phyloP scores from a whole-genome alignment of 176 grass and related monocot species.

The Saccharum spontaneum region DNA sequence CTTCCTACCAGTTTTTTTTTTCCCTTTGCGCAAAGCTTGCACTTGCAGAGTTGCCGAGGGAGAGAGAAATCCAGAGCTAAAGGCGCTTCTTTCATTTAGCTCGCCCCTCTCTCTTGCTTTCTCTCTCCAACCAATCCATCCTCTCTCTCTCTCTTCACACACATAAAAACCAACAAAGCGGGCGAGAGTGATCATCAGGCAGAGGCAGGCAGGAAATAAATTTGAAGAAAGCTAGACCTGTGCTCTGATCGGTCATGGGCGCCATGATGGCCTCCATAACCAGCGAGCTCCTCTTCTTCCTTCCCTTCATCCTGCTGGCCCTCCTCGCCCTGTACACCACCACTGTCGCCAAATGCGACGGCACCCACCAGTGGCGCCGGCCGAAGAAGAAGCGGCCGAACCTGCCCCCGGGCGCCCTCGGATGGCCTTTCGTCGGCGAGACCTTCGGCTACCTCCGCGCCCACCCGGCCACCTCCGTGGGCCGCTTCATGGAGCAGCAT shows the following conservation, averaged over 20 bases:
- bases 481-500: constrained; percentile 78
- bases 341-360: constrained; percentile 50
- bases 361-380: constrained; percentile 2
- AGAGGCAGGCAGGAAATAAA: constrained; percentile 35
- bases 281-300: constrained; percentile 64
- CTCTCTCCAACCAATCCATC: constrained; percentile 19
- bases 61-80: constrained; percentile 43
- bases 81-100: constrained; percentile 34
- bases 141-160: background rate
- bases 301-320: constrained; percentile 61
- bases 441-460: constrained; percentile 85
- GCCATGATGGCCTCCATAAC: constrained; percentile 63
- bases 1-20: constrained; percentile 35
- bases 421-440: constrained; percentile 79
- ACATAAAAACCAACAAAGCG: constrained; percentile 32
- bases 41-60: background rate
- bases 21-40: constrained; percentile 30
- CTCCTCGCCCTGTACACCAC: constrained; percentile 72
- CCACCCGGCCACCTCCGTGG: constrained; percentile 70
- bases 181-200: background rate
- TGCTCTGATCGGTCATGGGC: constrained; percentile 33
- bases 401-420: constrained; percentile 66
- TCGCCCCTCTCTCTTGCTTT: background rate
- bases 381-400: constrained; percentile 53
- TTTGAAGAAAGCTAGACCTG: constrained; percentile 8